Conservation (phyloP, 1,284 basidiomycete genomes). For the Acaromyces ingoldii region DNA sequence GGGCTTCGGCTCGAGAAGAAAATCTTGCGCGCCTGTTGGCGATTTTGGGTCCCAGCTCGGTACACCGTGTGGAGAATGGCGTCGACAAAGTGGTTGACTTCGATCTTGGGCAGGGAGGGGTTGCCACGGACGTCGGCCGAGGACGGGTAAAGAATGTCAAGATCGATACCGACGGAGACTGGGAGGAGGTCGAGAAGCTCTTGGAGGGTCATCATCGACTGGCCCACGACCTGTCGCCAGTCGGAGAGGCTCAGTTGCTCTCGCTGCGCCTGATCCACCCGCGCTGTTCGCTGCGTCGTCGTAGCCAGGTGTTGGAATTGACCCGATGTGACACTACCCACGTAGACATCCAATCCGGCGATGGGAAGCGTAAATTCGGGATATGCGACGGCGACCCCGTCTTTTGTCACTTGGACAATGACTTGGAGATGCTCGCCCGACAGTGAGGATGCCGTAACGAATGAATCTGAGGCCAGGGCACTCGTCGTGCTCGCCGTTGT, state of each 20-base stretch:
- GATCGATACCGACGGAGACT: slow-evolving; percentile 36
- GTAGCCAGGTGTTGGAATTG: slow-evolving; percentile 71
- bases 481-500: slow-evolving; percentile 8
- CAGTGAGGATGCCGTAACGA: slow-evolving; percentile 76
- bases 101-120: slow-evolving; percentile 35
- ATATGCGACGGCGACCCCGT: slow-evolving; percentile 78
- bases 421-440: slow-evolving; percentile 80
- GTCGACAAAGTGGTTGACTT: slow-evolving; percentile 48
- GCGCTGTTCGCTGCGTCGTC: slow-evolving; percentile 16
- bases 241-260: slow-evolving; percentile 22
- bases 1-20: slow-evolving; percentile 44
- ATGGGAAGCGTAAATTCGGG: slow-evolving; percentile 69
- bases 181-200: slow-evolving; percentile 37
- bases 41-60: slow-evolving; percentile 29
- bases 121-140: slow-evolving; percentile 36
- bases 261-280: slow-evolving; percentile 14
- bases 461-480: slow-evolving; percentile 37
- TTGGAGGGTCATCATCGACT: slow-evolving; percentile 31
- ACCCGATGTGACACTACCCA: slow-evolving; percentile 72
- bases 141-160: slow-evolving; percentile 45
- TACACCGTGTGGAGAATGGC: slow-evolving; percentile 49
- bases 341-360: slow-evolving; percentile 67
- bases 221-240: slow-evolving; percentile 31
- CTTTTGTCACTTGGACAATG: slow-evolving; percentile 84
- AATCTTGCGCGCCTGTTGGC: slow-evolving; percentile 38